Conservation (phyloP, 345 rosid genomes). For the Populus deltoides region DNA sequence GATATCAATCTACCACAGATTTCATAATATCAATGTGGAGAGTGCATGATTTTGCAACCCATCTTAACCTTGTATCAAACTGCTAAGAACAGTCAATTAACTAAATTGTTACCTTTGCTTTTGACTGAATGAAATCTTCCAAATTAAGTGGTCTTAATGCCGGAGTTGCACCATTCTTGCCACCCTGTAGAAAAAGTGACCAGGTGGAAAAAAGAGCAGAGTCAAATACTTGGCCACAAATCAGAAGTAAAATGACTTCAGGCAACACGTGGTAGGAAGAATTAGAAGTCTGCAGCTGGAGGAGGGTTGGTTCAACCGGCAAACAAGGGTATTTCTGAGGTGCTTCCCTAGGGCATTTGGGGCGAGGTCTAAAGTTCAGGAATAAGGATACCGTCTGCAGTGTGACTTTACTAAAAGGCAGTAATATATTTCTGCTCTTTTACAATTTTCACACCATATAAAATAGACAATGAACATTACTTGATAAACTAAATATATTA, state of each 20-base stretch:
- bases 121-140: conserved; percentile 79
- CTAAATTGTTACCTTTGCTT: conserved; percentile 63
- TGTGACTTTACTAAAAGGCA: neutral
- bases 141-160: conserved; percentile 59
- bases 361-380: neutral
- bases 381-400: neutral
- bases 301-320: neutral
- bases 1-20: neutral
- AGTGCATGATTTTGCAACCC: neutral
- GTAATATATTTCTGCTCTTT: neutral
- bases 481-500: neutral
- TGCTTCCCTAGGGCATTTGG: neutral
- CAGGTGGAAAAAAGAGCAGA: neutral
- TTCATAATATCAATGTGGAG: neutral
- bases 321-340: neutral
- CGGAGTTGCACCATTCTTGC: conserved; percentile 35
- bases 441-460: neutral
- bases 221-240: neutral
- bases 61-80: neutral
- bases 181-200: conserved; percentile 37
- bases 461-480: neutral
- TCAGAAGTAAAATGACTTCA: neutral
- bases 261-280: neutral
- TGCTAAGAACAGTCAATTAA: neutral
- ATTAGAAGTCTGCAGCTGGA: neutral